Evolutionary conservation across 2,329 filamentous ascomycete genomes (phyloP), one percentile per base, ranked within the genome.

Genomic region (Aspergillus sp.): DNA sequence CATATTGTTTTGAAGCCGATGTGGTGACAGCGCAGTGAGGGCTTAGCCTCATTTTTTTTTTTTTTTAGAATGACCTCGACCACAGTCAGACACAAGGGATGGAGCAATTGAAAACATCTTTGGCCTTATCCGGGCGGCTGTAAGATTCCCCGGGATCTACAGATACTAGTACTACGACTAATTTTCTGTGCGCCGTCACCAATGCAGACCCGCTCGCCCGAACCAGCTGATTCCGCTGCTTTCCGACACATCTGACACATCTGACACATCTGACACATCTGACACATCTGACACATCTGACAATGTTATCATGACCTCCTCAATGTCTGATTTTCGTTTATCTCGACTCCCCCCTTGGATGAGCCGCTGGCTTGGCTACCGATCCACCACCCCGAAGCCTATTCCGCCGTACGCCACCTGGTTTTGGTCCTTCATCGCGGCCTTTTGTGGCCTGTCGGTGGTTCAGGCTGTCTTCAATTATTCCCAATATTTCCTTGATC

Each of bases 361-460:
- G 16, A 69, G 67, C 49, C 68, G 68, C 63, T 71, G 69, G 69
- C 61, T 71, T 12, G 69, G 69, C 60, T 69, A 70, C 52, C 69
- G 68, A 2, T 29, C 66, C 20, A 63, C 62, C 14, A 22, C 65
- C n/a, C 62, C 64, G 5, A 65, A 64, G 49, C 68, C 69, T n/a
- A 61, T 70, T 7, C 59, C 62, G 24, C 52, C 47, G 56, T 70
- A 68, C 52, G 55, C 63, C 54, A 29, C 67, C 47, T 67, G 66
- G 32, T 54, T 62, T n/a, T 71, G 68, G 68, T 71, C 69, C 14
- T 69, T 71, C 31, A 62, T 71, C 11, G 56, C 65, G 3, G 63
- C 68, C 10, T 71, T 71, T 52, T 68, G 67, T 20, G 68, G 68
- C 36, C 65, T 71, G 3, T 68, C 63, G 2, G 62, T 68, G 11